Evolutionary conservation across 306 rosid genomes (phyloP), one percentile per base, ranked within the genome.

Genomic region (Gynostemma pentaphyllum): DNA sequence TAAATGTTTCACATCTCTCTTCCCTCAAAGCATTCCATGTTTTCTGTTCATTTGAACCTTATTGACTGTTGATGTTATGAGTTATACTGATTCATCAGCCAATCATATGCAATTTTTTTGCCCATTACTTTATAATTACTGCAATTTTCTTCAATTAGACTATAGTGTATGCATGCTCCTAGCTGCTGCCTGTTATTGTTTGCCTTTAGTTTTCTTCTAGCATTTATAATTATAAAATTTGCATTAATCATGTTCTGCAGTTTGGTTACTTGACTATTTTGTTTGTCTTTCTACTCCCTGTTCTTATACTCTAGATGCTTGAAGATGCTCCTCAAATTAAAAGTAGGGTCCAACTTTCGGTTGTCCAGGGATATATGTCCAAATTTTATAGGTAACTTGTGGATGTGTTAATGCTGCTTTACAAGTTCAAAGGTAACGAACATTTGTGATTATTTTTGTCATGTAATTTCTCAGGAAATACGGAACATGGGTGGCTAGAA

Each of bases 301-400:
- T 37, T 59, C 65, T 12, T 59, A 59, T 59, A 21, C 37, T 57
- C 66, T 76, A 91, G 98, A 85, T 84, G 75, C 85, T 86, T 59
- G 83, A 86, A 81, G 86, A 74, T 82, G 81, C 70, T 76, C 46
- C 73, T 45, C 87, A 81, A 57, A 70, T 70, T 37, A 76, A 81
- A 76, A 76, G 69, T 41, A 71, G 73, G 56, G 81, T 88, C 70
- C 83, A 62, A 48, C 95, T 92, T 63, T 88, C 99, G 62, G 70
- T 87, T 34, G 99, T 92, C 64, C 99, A 92, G 76, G 84, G 90
- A 73, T 88, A 86, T 71, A 84, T 92, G 90, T 82, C 95, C 70
- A 86, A 66, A 37, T 78, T 81, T 81, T 92, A 72, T 79, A 84
- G 95, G 99, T 88, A 72, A 75, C 45, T 72, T 41, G n/a, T n/a